Percentiles rank a stretch among this genome's conserved stretches.
Conservation (phyloP, 208 protist genomes). For the Wallacemonas collosoma region DNA sequence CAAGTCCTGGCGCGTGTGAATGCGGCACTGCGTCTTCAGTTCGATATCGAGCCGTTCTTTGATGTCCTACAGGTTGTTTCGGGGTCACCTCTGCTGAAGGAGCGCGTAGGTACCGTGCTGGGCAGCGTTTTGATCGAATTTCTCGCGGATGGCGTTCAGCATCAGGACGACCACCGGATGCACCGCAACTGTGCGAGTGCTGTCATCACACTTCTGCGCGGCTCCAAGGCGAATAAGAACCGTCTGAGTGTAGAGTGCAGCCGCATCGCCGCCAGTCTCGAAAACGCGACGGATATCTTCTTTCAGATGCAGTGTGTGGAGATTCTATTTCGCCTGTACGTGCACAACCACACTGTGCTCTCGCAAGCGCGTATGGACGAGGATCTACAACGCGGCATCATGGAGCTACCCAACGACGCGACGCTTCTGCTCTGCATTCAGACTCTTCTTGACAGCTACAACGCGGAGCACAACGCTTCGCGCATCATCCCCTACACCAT, state of each 20-base stretch:
- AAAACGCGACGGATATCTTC: conserved; percentile 73
- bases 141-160: conserved; percentile 43
- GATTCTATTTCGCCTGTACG: conserved; percentile 79
- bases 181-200: conserved; percentile 69
- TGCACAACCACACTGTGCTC: conserved; percentile 53
- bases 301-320: conserved; percentile 91
- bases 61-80: conserved; percentile 65
- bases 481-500: conserved; percentile 51
- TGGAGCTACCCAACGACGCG: conserved; percentile 72
- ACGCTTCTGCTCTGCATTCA: conserved; percentile 72
- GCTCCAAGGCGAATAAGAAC: conserved; percentile 79
- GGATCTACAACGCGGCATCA: conserved; percentile 57
- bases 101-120: conserved; percentile 43
- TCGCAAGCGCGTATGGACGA: conserved; percentile 41
- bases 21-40: conserved; percentile 36
- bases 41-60: conserved; percentile 73
- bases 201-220: conserved; percentile 77
- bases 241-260: conserved; percentile 55
- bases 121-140: conserved; percentile 53
- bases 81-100: conserved; percentile 47
- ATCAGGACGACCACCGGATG: conserved; percentile 75
- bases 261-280: conserved; percentile 47
- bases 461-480: conserved; percentile 42
- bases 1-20: conserved; percentile 44
- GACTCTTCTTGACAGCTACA: conserved; percentile 67